Evolutionary conservation across 306 rosid genomes (phyloP), one percentile per base, ranked within the genome.

Genomic region (Hippophae tibetana): DNA sequence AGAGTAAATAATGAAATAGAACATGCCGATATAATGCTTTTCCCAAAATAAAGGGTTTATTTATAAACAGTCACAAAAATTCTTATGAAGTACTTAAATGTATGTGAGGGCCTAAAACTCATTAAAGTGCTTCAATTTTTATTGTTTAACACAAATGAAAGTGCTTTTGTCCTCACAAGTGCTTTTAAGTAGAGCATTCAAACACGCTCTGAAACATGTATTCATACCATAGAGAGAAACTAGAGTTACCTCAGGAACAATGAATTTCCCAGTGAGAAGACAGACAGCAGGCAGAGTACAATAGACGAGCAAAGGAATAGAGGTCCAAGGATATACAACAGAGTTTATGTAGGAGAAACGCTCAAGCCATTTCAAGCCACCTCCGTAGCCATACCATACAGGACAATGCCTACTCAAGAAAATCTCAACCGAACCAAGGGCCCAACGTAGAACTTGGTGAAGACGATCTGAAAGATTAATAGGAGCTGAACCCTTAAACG

Each of bases 401-500:
- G 96, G 96, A 62, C 96, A 92, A 71, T 92, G 99, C 69, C 54
- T 85, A 73, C 99, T 92, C 79, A 88, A 82, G 68, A 92, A 85
- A 52, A 92, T 92, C 76, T 92, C 99, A 11, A 92, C 99, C 8
- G 99, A 92, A 43, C 96, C 99, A 61, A 92, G 78, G 41, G 99
- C 99, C 99, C 99, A 87, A 53, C 99, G 79, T 66, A 92, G 88
- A 71, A 92, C 99, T 74, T 92, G 99, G 72, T 92, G 86, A 10
- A 92, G 78, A 81, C 95, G 95, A 80, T 92, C 99, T 6, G 96
- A 85, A 40, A 92, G 88, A 54, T 92, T 92, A 55, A 92, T 92
- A 47, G 99, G 99, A 58, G 99, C 97, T 3, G 99, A 93, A 31
- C 99, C 99, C 68, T 93, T 93, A 78, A 93, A 93, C 23, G 99